A percentile compares a stretch with the other conserved stretches of the same genome.
Conservation (phyloP, 768 basidiomycete species). For the Mycena amicta region DNA sequence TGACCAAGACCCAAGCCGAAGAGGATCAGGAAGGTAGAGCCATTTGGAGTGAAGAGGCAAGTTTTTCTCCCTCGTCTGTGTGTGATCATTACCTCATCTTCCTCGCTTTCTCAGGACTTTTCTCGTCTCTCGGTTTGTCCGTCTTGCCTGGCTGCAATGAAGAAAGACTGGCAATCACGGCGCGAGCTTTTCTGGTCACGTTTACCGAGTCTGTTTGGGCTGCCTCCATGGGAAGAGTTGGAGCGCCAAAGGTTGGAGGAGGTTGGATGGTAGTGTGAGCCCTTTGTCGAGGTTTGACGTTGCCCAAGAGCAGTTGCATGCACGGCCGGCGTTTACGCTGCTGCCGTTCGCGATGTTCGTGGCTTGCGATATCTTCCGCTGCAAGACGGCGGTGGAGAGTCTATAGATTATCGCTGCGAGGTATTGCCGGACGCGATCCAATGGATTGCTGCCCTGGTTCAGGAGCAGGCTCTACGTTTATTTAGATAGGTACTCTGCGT, state of each 20-base stretch:
- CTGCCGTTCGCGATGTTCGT: not conserved
- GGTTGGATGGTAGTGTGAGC: not conserved
- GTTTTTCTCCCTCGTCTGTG: no score
- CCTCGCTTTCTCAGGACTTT: constrained; percentile 9
- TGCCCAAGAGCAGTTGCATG: not conserved
- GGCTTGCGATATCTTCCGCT: not conserved
- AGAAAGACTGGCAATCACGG: constrained; percentile 17
- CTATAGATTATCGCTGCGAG: not conserved
- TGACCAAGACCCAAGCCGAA: not conserved
- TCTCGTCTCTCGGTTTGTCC: constrained; percentile 18
- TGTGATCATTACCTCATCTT: not conserved
- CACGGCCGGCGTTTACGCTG: not conserved
- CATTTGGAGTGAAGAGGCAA: not conserved
- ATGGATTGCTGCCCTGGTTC: no score
- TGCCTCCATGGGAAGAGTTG: constrained; percentile 12
- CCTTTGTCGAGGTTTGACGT: not conserved
- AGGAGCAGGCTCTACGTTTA: no score
- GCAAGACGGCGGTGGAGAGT: not conserved
- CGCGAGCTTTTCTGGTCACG: constrained; percentile 18
- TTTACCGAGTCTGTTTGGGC: constrained; percentile 15
- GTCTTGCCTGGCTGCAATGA: constrained; percentile 20
- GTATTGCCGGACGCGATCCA: no score
- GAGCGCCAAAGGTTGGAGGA: constrained; percentile 3
- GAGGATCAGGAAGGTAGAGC: constrained; percentile 1
- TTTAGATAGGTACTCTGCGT: no score